Evolutionary conservation across 805 yeast species (phyloP).

Genomic region (Yamadazyma philogaea): DNA sequence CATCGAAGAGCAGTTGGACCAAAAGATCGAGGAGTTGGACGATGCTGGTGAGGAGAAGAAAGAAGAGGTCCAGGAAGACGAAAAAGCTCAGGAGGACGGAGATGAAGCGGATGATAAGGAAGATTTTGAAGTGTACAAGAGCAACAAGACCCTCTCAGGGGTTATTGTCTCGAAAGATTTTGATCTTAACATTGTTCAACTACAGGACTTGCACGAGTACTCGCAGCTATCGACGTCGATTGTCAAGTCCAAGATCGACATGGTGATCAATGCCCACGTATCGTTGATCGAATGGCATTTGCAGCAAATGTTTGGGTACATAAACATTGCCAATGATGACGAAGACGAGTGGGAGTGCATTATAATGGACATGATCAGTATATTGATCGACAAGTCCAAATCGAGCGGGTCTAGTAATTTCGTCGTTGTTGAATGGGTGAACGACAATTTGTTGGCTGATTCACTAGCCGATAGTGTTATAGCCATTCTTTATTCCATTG

Average conservation of each 20-base stretch:
- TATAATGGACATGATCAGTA: constrained; percentile 46
- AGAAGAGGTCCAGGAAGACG: constrained; percentile 30
- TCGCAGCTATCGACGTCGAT: constrained; percentile 83
- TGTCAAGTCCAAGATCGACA: constrained; percentile 75
- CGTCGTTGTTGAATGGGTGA: constrained; percentile 84
- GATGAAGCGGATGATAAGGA: constrained; percentile 10
- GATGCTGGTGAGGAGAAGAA: constrained; percentile 11
- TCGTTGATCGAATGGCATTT: constrained; percentile 85
- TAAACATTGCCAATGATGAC: constrained; percentile 61
- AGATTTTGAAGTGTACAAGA: constrained; percentile 13
- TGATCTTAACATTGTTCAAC: constrained; percentile 75
- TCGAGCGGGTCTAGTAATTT: constrained; percentile 26
- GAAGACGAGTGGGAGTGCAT: constrained; percentile 40
- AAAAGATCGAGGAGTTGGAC: constrained; percentile 30
- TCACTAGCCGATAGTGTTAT: constrained; percentile 92
- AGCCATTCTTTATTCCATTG: constrained; percentile 87
- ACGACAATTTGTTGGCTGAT: constrained; percentile 77
- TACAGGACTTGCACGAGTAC: constrained; percentile 85
- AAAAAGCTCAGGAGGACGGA: constrained; percentile 11
- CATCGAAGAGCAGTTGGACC: constrained; percentile 53
- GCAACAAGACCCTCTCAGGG: constrained; percentile 58
- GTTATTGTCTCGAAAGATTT: constrained; percentile 89
- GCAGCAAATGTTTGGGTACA: constrained; percentile 90
- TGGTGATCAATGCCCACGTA: constrained; percentile 76
- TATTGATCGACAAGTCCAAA: constrained; percentile 38